Evolutionary conservation across 2,329 filamentous ascomycete species (phyloP).

Genomic region (Calonectria montana): DNA sequence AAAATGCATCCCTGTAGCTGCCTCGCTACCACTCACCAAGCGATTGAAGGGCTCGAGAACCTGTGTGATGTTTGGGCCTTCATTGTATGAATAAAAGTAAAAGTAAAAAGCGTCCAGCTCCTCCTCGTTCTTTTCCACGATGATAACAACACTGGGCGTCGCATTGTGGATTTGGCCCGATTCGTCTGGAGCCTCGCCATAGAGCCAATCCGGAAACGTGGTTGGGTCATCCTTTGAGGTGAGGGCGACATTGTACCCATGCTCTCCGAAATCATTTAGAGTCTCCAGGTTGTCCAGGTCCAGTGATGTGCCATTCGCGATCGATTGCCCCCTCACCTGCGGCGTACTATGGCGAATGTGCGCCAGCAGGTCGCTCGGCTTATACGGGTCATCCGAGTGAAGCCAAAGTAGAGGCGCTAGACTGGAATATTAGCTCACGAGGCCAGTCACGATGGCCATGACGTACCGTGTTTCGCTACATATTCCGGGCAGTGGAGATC

Average conservation of each 20-base stretch:
- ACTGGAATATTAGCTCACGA: not conserved
- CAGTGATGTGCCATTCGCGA: conserved; percentile 34
- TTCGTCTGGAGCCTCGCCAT: conserved; percentile 39
- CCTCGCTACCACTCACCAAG: conserved; percentile 27
- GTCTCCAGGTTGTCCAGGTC: conserved; percentile 46
- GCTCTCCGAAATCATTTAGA: conserved; percentile 35
- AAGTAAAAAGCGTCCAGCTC: conserved; percentile 49
- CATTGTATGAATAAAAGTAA: conserved; percentile 50
- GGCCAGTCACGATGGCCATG: not conserved
- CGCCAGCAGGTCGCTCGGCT: conserved; percentile 44
- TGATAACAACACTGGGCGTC: conserved; percentile 45
- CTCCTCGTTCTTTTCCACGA: conserved; percentile 41
- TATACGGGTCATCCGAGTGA: conserved; percentile 46
- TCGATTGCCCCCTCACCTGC: conserved; percentile 28
- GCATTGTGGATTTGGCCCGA: conserved; percentile 37
- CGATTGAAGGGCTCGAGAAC: conserved; percentile 44
- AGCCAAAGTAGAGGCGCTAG: conserved; percentile 48
- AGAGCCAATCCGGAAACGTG: conserved; percentile 42
- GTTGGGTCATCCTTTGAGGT: conserved; percentile 44
- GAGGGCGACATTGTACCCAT: conserved; percentile 31
- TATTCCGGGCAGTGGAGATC: not conserved
- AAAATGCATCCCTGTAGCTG: conserved; percentile 39
- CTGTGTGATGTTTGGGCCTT: conserved; percentile 47
- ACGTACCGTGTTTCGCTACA: conserved; percentile 32
- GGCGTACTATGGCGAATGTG: conserved; percentile 46